Evolutionary conservation across 257 asterid species (phyloP), one percentile per base, ranked within the genome.

Genomic region (Forsythia viridissima): DNA sequence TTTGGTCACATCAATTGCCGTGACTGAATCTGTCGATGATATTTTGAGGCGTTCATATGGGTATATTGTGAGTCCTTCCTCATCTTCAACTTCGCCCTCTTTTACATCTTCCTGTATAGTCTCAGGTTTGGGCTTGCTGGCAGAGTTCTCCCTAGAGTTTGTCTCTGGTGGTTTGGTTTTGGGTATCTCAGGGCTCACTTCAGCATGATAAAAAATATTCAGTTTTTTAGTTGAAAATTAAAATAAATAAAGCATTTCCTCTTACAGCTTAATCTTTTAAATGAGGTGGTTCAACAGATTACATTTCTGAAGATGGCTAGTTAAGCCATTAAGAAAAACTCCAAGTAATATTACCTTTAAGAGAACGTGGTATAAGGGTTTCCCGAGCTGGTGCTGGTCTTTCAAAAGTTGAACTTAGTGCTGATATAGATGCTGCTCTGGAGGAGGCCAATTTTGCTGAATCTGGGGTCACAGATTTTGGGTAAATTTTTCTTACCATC

Each of bases 31-130:
- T 20, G 74, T 66, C 16, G 97, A 88, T 11, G 76, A 36, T 55
- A 88, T 85, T 48, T 15, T 86, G 24, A 94, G 92, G 46, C 90
- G 90, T 10, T 94, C 94, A 15, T 94, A 92, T n/a, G 97, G 95
- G 80, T 91, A 76, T 34, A 79, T 59, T 8, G 81, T 80, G 74
- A 88, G 84, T 63, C 85, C 91, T 67, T 78, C 89, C 21, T 91
- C 92, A 5, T 85, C 86, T 71, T 87, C 92, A 65, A 71, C 85
- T 66, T 88, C 99, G 52, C 84, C 93, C 87, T 93, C 99, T 86
- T 88, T 90, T 61, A 87, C 82, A 51, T 92, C 98, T 89, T 96
- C 98, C 73, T 88, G 83, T 82, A 96, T 94, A 48, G 98, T 92
- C 72, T 85, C 95, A 38, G 98, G 97, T 89, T 88, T 92, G 3